Evolutionary conservation across 306 rosid genomes (phyloP).

Genomic region (Ochetophila trinervis): DNA sequence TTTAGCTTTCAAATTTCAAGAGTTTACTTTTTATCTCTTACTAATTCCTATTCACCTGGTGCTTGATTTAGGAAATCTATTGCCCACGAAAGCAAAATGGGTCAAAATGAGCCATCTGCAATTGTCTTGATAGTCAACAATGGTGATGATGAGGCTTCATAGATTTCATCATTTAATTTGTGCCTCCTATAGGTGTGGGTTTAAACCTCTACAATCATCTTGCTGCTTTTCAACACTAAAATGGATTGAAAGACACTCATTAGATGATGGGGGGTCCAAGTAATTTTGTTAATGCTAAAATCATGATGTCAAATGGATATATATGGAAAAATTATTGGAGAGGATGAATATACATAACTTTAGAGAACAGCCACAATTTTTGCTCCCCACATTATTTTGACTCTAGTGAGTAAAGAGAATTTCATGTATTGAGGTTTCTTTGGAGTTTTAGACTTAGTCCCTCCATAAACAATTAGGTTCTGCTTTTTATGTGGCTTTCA

Average conservation of each 20-base stretch:
- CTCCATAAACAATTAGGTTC: conserved; percentile 31
- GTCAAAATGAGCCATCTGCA: too few relatives aligned
- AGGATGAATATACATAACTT: conserved; percentile 1
- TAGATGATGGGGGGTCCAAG: conserved; percentile 9
- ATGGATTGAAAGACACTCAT: conserved; percentile 9
- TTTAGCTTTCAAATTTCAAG: too few relatives aligned
- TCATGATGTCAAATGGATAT: conserved; percentile 1
- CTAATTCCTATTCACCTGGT: too few relatives aligned
- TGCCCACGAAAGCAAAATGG: too few relatives aligned
- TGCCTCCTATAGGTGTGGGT: conserved; percentile 15
- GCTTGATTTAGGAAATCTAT: too few relatives aligned
- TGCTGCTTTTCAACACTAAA: conserved; percentile 12
- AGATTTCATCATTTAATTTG: conserved; percentile 4
- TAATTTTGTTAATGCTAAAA: conserved; percentile 16
- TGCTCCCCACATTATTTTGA: too few relatives aligned
- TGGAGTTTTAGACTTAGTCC: conserved; percentile 19
- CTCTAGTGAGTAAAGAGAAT: conserved; percentile 12
- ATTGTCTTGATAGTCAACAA: too few relatives aligned
- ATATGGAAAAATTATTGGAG: conserved; percentile 1
- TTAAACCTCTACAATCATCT: conserved; percentile 10
- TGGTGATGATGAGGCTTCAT: not conserved
- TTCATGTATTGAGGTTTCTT: not conserved
- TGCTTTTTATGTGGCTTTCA: conserved; percentile 23
- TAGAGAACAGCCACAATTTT: conserved; percentile 17
- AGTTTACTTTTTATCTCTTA: too few relatives aligned